Evolutionary conservation across 2,329 filamentous ascomycete species (phyloP).

Genomic region (Xylariaceae sp.): DNA sequence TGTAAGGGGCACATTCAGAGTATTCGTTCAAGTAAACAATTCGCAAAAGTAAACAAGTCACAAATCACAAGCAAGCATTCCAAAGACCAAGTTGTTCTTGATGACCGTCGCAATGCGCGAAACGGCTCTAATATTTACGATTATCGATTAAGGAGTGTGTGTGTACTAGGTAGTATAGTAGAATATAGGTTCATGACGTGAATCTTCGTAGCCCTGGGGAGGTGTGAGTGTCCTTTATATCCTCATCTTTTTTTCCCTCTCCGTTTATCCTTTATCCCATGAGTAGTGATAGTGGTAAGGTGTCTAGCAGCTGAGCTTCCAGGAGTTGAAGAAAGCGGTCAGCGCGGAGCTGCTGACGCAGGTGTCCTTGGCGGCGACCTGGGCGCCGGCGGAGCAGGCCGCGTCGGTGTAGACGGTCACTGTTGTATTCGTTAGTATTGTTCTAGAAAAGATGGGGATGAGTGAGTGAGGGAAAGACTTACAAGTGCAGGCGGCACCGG

Average conservation of each 20-base stretch:
- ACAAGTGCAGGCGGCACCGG: slow-evolving; percentile 25
- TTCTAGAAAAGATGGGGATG: background rate
- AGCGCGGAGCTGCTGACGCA: slow-evolving; percentile 11
- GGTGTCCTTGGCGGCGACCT: background rate
- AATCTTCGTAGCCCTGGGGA: no score
- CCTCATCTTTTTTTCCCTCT: background rate
- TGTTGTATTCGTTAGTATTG: slow-evolving; percentile 5
- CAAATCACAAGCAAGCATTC: no score
- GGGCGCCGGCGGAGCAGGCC: slow-evolving; percentile 11
- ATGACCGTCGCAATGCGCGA: no score
- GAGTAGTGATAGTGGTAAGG: background rate
- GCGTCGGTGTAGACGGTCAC: slow-evolving; percentile 20
- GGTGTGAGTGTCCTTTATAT: background rate
- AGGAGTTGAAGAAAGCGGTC: slow-evolving; percentile 11
- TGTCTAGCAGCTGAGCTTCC: slow-evolving; percentile 4
- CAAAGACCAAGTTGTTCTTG: no score
- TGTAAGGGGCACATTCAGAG: no score
- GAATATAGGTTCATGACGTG: no score
- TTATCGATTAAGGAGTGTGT: no score
- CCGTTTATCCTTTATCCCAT: background rate
- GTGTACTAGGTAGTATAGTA: no score
- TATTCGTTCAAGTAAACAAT: no score
- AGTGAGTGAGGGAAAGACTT: slow-evolving; percentile 9
- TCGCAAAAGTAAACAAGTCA: no score
- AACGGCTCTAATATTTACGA: no score